These are phyloP conservation scores for Hypoxylon trugodes DNA, from an alignment of 495 filamentous ascomycete genomes.

Conservation along the genomic window DNA sequence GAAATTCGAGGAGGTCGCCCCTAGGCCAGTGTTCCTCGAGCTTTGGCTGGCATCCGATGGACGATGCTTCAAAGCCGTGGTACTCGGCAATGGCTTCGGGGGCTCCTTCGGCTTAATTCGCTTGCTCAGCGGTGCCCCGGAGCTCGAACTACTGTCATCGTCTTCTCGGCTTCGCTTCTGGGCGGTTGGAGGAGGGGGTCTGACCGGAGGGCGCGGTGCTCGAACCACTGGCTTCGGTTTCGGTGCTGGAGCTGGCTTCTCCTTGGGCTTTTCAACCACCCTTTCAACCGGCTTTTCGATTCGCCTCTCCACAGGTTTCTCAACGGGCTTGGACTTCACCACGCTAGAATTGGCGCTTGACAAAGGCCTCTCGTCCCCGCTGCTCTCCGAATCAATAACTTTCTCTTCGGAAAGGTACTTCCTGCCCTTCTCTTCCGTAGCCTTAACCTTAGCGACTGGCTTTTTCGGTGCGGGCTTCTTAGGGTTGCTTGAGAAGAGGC, in stretches of 20 bases:
- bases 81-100: slow-evolving; percentile 32
- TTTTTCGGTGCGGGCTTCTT: slow-evolving; percentile 57
- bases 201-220: slow-evolving; percentile 40
- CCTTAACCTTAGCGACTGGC: slow-evolving; percentile 50
- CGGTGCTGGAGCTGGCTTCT: slow-evolving; percentile 40
- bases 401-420: slow-evolving; percentile 71
- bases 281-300: slow-evolving; percentile 41
- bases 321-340: slow-evolving; percentile 45
- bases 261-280: slow-evolving; percentile 40
- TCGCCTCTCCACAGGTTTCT: slow-evolving; percentile 47
- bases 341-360: slow-evolving; percentile 45
- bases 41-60: slow-evolving; percentile 58
- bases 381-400: slow-evolving; percentile 79
- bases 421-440: slow-evolving; percentile 39
- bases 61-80: slow-evolving; percentile 46
- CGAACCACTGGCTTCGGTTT: slow-evolving; percentile 43
- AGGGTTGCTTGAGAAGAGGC: slow-evolving; percentile 58
- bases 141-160: slow-evolving; percentile 62
- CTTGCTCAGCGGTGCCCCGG: slow-evolving; percentile 59
- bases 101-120: slow-evolving; percentile 53
- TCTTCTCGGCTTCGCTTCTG: slow-evolving; percentile 53
- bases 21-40: slow-evolving; percentile 45
- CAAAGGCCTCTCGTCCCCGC: slow-evolving; percentile 58
- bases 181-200: slow-evolving; percentile 42
- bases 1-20: slow-evolving; percentile 42